These are phyloP conservation scores for Xylaria bambusicola DNA, from an alignment of 495 filamentous ascomycete species.

Conservation along the genomic window DNA sequence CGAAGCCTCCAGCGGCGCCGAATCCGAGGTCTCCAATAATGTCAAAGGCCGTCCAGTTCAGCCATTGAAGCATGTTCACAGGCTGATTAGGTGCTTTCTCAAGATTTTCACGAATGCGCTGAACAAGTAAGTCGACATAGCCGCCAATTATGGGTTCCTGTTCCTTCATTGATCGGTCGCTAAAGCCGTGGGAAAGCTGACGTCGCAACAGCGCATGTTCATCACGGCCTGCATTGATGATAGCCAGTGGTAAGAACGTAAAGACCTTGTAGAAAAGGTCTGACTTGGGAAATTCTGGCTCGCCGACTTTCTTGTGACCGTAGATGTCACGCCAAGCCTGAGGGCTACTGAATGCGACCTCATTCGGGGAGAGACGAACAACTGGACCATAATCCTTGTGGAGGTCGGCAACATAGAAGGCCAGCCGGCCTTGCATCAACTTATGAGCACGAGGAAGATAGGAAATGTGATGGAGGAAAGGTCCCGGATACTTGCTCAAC, in stretches of 20 bases:
- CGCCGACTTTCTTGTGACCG: constrained; percentile 31
- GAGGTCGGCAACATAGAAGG: constrained; percentile 36
- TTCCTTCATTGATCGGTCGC: constrained; percentile 39
- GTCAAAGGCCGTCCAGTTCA: constrained; percentile 55
- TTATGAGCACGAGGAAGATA: constrained; percentile 23
- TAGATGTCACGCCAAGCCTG: constrained; percentile 54
- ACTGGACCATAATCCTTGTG: constrained; percentile 49
- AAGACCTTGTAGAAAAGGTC: constrained; percentile 28
- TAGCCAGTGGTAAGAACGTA: constrained; percentile 24
- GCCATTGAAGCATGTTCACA: constrained; percentile 47
- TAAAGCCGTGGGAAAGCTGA: constrained; percentile 46
- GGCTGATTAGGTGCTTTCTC: constrained; percentile 6
- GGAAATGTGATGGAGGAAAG: constrained; percentile 31
- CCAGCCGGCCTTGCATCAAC: constrained; percentile 26
- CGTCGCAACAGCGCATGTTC: constrained; percentile 40
- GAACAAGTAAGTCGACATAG: constrained; percentile 42
- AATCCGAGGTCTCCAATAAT: constrained; percentile 57
- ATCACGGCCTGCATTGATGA: constrained; percentile 24
- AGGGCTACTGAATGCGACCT: constrained; percentile 43
- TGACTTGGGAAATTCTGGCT: constrained; percentile 30
- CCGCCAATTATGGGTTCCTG: constrained; percentile 38
- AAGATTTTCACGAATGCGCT: constrained; percentile 28
- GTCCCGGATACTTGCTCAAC: constrained; percentile 45
- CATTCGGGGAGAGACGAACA: constrained; percentile 50
- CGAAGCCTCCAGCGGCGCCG: constrained; percentile 52